Evolutionary conservation across 116 monocot species (phyloP), one percentile per base, ranked within the genome.

Genomic region (Phalaenopsis hybrid): DNA sequence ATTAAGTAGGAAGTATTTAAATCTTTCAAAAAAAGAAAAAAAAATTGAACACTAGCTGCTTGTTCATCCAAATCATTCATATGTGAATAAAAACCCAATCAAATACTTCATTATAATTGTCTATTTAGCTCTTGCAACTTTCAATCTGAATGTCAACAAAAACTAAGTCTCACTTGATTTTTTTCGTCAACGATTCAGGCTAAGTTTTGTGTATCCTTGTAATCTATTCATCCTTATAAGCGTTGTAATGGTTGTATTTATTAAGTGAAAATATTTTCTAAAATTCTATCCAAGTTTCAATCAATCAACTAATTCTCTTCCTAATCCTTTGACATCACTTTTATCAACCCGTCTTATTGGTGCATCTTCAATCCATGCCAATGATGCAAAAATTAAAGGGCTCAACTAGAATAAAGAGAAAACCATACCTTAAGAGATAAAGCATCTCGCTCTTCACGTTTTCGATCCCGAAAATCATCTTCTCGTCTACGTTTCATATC

Each of bases 401-500:
- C 0, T 7, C 44, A 76, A 74, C 46, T 45, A 55, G 2, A 28
- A 61, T 23, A 69, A 68, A 80, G 78, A 33, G 41, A 74, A 12
- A 79, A 28, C 31, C 25, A 25, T 89, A 97, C 97, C 97, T 97
- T 97, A 7, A 69, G 46, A 6, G 90, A 83, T 51, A 73, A 63
- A 52, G 69, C 79, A 78, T 92, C 97, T 58, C 97, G 83, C 76
- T 98, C 97, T 44, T 98, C 95, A 78, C 95, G 93, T 55, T 95
- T 94, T 82, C 90, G 91, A 46, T 94, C 94, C 43, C 93, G 88
- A 15, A 88, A 85, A 76, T 98, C 97, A 77, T 94, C 97, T 9
- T 98, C 97, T 82, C 92, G 89, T 82, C 95, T 90, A 48, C 88
- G 93, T 79, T 93, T 96, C 55, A 82, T 70, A 51, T 96, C 96